These are phyloP conservation scores for Laburnicola sp. DNA, from an alignment of 2,329 filamentous ascomycete species.

Conservation along the genomic window DNA sequence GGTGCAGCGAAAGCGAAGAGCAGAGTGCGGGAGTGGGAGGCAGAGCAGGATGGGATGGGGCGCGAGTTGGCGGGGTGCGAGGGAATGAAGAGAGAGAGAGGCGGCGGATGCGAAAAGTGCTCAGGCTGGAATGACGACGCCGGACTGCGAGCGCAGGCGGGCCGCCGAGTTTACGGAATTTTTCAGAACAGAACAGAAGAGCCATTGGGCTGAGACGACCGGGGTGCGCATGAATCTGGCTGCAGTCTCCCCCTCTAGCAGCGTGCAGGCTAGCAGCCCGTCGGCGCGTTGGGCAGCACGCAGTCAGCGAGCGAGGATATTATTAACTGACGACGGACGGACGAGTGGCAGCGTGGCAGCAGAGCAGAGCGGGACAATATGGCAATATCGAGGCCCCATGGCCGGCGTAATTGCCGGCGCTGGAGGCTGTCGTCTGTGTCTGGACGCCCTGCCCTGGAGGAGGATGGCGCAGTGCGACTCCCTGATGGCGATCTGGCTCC, in stretches of 20 bases:
- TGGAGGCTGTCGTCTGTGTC: constrained; percentile 1
- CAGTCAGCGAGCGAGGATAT: not conserved
- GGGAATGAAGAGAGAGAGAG: not conserved
- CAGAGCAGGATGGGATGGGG: not conserved
- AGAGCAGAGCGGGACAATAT: constrained; percentile 5
- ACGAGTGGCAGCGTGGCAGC: constrained; percentile 3
- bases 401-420: constrained; percentile 2
- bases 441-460: not conserved
- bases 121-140: constrained; percentile 8
- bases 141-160: constrained; percentile 6
- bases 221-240: constrained; percentile 11
- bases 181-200: constrained; percentile 4
- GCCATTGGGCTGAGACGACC: constrained; percentile 10
- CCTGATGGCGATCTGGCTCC: constrained; percentile 6
- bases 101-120: not conserved
- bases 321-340: not conserved
- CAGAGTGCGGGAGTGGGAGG: not conserved
- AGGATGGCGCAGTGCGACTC: constrained; percentile 7
- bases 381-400: constrained; percentile 9
- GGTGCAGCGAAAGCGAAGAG: not conserved
- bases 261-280: not conserved
- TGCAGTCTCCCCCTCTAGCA: constrained; percentile 5
- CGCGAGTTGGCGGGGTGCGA: not conserved
- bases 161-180: constrained; percentile 9
- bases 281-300: constrained; percentile 1